Evolutionary conservation across 1,284 basidiomycete species (phyloP), one percentile per base, ranked within the genome.

Genomic region (Rhodofomes roseus): DNA sequence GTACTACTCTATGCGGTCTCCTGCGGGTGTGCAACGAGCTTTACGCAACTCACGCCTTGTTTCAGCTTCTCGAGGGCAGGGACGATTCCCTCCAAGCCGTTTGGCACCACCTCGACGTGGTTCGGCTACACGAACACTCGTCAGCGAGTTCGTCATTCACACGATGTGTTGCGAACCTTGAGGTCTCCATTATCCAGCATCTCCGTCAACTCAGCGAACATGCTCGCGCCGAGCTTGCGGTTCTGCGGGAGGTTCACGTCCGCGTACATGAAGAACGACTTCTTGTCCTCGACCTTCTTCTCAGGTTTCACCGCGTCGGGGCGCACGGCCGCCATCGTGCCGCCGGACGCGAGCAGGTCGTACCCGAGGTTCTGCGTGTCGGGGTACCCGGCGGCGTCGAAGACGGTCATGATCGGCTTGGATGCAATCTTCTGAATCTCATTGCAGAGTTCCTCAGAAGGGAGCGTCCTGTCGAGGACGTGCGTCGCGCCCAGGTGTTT

Each of bases 11-110:
- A 52, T 16, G 29, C 22, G 22, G 12, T 80, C 60, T 84, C 79
- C 53, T 77, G 76, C 1, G 82, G 82, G 43, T 69, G 76, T 1
- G 63, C 78, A 18, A 85, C 72, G 8, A 86, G 69, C 64, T 86
- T 85, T 18, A 68, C 64, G 1, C 76, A 81, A 29, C 80, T 83
- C 58, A 77, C 61, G 7, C 75, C 70, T 2, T 68, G 63, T 64
- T 71, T 68, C 66, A 85, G 56, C 59, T 71, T 71, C 31, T 76
- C 70, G 51, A 86, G 64, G 7, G 60, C 73, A 0, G 64, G 55
- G 18, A 85, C 76, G 2, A 48, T 48, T 8, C 78, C 82, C 2
- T 64, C 63, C 9, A 86, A 68, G 4, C 84, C 83, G 36, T 71
- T 69, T 0, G 77, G 72, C 2, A 85, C 64, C 7, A 81, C 68